Evolutionary conservation across 495 filamentous ascomycete species (phyloP).

Genomic region (Penicillium ucsense): DNA sequence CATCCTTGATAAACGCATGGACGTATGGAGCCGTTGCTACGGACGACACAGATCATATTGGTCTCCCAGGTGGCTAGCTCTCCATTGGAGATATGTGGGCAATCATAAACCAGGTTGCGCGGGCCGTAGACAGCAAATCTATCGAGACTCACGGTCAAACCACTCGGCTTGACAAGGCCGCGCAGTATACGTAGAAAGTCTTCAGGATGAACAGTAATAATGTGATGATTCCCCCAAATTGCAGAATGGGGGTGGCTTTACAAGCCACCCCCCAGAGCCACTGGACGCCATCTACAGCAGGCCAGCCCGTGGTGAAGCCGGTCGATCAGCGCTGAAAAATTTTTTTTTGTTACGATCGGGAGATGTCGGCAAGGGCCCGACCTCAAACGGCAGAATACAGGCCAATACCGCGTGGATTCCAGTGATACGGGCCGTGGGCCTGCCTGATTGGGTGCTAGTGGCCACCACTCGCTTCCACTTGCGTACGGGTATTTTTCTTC

Average conservation of each 20-base stretch:
- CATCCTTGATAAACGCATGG: slow-evolving; percentile 6
- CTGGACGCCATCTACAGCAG: not conserved
- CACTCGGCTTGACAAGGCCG: no score
- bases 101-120: no score
- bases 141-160: no score
- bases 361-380: slow-evolving; percentile 31
- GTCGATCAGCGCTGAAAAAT: slow-evolving; percentile 4
- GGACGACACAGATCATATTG: not conserved
- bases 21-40: slow-evolving; percentile 6
- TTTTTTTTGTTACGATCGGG: slow-evolving; percentile 26
- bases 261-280: not conserved
- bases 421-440: slow-evolving; percentile 5
- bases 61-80: no score
- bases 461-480: slow-evolving; percentile 32
- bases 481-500: slow-evolving; percentile 36
- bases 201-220: no score
- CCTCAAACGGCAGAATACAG: not conserved
- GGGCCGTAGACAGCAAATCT: no score
- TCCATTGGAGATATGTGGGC: no score
- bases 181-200: no score
- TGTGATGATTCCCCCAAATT: no score
- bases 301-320: not conserved
- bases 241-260: no score
- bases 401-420: slow-evolving; percentile 7
- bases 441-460: slow-evolving; percentile 26